These are phyloP conservation scores for Trypanosoma platydactyli DNA, from an alignment of 208 protist genomes.

Conservation along the genomic window DNA sequence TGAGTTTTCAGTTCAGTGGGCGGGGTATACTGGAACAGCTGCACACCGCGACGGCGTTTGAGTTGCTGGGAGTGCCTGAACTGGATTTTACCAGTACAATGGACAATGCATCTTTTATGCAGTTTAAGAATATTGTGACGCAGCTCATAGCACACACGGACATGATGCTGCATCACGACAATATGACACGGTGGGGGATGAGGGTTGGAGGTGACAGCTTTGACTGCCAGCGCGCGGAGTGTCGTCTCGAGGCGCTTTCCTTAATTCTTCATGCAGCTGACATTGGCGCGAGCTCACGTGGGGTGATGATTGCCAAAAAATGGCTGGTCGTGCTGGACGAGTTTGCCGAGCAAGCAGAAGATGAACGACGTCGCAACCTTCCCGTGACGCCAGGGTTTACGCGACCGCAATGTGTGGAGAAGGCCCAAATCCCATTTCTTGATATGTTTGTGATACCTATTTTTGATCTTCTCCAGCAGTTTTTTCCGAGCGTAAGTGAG, in stretches of 20 bases:
- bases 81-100: constrained; percentile 59
- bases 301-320: constrained; percentile 51
- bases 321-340: constrained; percentile 83
- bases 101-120: constrained; percentile 49
- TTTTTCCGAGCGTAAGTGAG: constrained; percentile 49
- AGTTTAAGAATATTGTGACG: constrained; percentile 64
- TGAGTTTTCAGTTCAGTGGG: constrained; percentile 56
- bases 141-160: constrained; percentile 60
- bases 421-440: constrained; percentile 71
- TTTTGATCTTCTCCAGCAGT: constrained; percentile 64
- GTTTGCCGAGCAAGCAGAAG: constrained; percentile 71
- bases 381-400: constrained; percentile 50
- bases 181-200: constrained; percentile 29
- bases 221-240: constrained; percentile 37
- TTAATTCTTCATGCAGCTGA: constrained; percentile 81
- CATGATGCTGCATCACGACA: constrained; percentile 49
- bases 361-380: constrained; percentile 51
- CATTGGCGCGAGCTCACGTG: constrained; percentile 64
- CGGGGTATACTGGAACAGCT: constrained; percentile 67
- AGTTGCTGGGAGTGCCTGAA: constrained; percentile 43
- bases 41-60: constrained; percentile 69
- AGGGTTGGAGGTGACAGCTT: constrained; percentile 21
- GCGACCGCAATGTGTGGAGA: constrained; percentile 29
- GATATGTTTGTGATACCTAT: constrained; percentile 69
- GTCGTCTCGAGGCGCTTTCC: constrained; percentile 53